Evolutionary conservation across 371 early-diverging fungal species (phyloP), one percentile per base, ranked within the genome.

Genomic region (Syncephalastrum sp.): DNA sequence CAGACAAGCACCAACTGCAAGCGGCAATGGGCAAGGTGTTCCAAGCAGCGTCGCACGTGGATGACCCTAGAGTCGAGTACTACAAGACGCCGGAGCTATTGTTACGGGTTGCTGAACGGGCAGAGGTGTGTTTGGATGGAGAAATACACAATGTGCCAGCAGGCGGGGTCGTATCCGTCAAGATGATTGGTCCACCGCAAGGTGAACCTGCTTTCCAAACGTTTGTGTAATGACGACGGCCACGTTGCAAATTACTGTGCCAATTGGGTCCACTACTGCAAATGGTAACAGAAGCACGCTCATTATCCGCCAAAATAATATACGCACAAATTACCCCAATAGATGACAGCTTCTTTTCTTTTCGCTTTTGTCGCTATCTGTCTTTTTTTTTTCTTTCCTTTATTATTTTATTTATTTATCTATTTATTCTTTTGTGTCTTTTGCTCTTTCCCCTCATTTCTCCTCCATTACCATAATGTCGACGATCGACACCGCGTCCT

Each of bases 61-160:
- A 68, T 14, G 65, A 66, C 2, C 21, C 42, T 2, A 42, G 41
- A 4, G 59, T 58, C 4, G 76, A 79, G 21, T 79, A 79, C 38
- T 76, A 63, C 57, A 79, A 79, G 54, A 59, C 74, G 10, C 45
- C 53, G 6, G 74, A 68, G 14, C 45, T 76, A 8, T 6, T 67
- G 15, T 60, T 79, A 13, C 67, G 70, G 13, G 70, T 79, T 3
- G 33, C 65, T 46, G 56, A 75, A 24, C 59, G 58, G 15, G 59
- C 72, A 5, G 75, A 78, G 17, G n/a, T 78, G 12, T 78, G 78
- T 24, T 43, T 78, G 33, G 78, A 78, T 63, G 78, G 78, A n/a
- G 78, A 78, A 53, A 73, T 78, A 8, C 53, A 60, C 41, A 16
- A 49, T 10, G 17, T 77, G 42, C 62, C 67, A 17, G 56, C 70